Conservation (phyloP, 306 rosid species). For the Medicago truncatula region MtrunA17r5.0-ANR NC_053045.1:35219501-35220000, state of each 20-base stretch:
- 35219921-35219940: no score
- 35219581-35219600: conserved; percentile 34
- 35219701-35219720: neutral
- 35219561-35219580: conserved; percentile 30
- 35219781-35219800: conserved; percentile 21
- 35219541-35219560: conserved; percentile 35
- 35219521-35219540: conserved; percentile 52
- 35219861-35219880: no score
- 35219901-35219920: no score
- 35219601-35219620: conserved; percentile 36
- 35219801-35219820: conserved; percentile 9
- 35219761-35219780: conserved; percentile 19
- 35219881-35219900: no score
- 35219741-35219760: conserved; percentile 14
- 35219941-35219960: no score
- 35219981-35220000: no score
- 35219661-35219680: conserved; percentile 41
- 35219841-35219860: neutral
- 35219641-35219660: conserved; percentile 25
- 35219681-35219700: conserved; percentile 48
- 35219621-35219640: conserved; percentile 38
- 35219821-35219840: neutral
- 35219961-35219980: no score
- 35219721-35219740: conserved; percentile 20
- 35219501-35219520: conserved; percentile 77